These are phyloP conservation scores for Neurospora hispaniola DNA, from an alignment of 495 filamentous ascomycete genomes.

Conservation along the genomic window DNA sequence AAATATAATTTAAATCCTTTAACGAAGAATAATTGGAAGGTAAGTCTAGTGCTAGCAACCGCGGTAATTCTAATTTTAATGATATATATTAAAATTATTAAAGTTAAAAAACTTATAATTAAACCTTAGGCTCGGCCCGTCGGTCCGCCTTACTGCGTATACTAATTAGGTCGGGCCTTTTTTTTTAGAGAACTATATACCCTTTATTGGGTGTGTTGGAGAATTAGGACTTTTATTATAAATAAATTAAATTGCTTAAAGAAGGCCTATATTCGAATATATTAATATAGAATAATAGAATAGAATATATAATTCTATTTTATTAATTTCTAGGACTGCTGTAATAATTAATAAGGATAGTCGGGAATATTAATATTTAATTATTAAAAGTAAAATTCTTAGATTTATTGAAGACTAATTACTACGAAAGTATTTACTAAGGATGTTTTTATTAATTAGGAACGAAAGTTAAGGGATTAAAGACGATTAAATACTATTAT, in stretches of 20 bases:
- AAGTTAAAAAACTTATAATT: conserved; percentile 28
- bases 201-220: conserved; percentile 53
- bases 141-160: conserved; percentile 54
- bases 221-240: conserved; percentile 61
- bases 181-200: conserved; percentile 54
- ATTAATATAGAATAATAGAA: too few relatives aligned
- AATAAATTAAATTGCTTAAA: conserved; percentile 68
- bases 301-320: conserved; percentile 48
- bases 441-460: not conserved
- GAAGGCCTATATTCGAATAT: conserved; percentile 63
- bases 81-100: conserved; percentile 32
- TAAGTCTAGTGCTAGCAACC: conserved; percentile 36
- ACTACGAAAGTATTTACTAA: conserved; percentile 32
- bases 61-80: conserved; percentile 28
- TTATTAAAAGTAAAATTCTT: conserved; percentile 68
- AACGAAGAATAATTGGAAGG: conserved; percentile 48
- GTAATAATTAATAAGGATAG: not conserved
- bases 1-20: too few relatives aligned
- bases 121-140: conserved; percentile 36
- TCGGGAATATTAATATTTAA: conserved; percentile 55
- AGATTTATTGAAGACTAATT: conserved; percentile 63
- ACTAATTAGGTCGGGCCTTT: conserved; percentile 53
- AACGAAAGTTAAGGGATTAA: not conserved
- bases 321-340: not conserved
- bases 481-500: not conserved